A percentile compares a stretch with the other conserved stretches of the same genome.
Evolutionary conservation across 108 stramenopile genomes (phyloP).

Genomic region (Cyclostephanos invisitatus): DNA sequence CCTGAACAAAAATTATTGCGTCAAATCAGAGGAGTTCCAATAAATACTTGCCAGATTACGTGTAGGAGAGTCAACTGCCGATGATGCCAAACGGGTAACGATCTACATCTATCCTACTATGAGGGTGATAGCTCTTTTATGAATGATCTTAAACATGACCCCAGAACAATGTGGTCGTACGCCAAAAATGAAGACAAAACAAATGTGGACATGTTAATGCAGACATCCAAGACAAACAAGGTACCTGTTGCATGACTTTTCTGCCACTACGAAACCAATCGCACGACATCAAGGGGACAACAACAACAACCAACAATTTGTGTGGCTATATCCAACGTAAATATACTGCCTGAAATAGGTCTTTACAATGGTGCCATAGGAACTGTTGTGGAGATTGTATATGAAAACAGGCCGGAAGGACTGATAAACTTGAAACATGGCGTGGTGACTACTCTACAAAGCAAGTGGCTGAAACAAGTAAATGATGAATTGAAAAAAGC

Average conservation of each 20-base stretch:
- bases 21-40: background rate
- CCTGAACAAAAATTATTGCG: background rate
- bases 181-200: background rate
- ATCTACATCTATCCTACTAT: background rate
- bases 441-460: too few relatives aligned
- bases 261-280: background rate
- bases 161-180: background rate
- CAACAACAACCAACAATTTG: background rate
- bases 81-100: background rate
- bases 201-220: background rate
- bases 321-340: background rate
- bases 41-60: background rate
- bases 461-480: too few relatives aligned
- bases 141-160: background rate
- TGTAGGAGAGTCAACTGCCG: background rate
- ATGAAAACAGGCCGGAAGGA: background rate
- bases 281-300: background rate
- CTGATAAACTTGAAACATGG: too few relatives aligned
- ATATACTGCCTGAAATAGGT: background rate
- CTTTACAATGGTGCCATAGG: slow-evolving; percentile 6
- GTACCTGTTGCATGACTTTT: background rate
- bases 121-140: background rate
- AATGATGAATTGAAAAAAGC: too few relatives aligned
- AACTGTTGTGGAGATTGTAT: slow-evolving; percentile 1
- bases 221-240: slow-evolving; percentile 1